Evolutionary conservation across 768 basidiomycete genomes (phyloP).

Genomic region (Leucocoprinus birnbaumii): DNA sequence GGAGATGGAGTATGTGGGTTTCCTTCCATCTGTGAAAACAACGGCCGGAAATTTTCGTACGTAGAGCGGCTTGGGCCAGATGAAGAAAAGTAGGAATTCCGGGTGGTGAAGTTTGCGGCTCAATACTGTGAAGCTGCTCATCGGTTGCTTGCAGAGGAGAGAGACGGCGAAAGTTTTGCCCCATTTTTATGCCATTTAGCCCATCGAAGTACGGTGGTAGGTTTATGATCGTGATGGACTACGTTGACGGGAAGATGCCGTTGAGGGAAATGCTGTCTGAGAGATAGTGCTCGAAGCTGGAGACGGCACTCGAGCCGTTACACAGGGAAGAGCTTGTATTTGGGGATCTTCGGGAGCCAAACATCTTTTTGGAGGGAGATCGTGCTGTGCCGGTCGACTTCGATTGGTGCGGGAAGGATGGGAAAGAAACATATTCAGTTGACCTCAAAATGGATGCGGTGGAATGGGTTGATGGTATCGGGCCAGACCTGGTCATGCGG

Average conservation of each 20-base stretch:
- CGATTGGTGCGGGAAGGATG: slow-evolving; percentile 7
- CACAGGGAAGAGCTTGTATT: slow-evolving; percentile 7
- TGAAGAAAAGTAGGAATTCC: too few species aligned
- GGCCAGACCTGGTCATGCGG: background rate
- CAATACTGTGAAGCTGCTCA: slow-evolving; percentile 2
- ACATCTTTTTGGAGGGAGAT: slow-evolving; percentile 4
- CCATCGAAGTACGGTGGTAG: background rate
- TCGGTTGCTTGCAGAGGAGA: background rate
- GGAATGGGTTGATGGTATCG: background rate
- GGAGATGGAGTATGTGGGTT: too few species aligned
- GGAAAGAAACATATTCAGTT: background rate
- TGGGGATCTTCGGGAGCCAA: slow-evolving; percentile 13
- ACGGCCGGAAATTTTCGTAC: too few species aligned
- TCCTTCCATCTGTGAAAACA: too few species aligned
- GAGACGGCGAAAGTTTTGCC: background rate
- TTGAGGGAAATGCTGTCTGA: too few species aligned
- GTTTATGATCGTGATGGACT: slow-evolving; percentile 1
- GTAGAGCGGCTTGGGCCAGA: too few species aligned
- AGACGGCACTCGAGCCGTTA: background rate
- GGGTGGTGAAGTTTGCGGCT: slow-evolving; percentile 10
- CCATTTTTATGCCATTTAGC: background rate
- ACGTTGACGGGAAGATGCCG: background rate
- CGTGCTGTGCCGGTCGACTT: slow-evolving; percentile 11
- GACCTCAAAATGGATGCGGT: background rate
- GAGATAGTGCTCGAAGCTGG: too few species aligned